Percentiles rank a stretch among this genome's conserved stretches.
Conservation (phyloP, 2,329 filamentous ascomycete species). For the Pseudocercospora macadamiae region DNA sequence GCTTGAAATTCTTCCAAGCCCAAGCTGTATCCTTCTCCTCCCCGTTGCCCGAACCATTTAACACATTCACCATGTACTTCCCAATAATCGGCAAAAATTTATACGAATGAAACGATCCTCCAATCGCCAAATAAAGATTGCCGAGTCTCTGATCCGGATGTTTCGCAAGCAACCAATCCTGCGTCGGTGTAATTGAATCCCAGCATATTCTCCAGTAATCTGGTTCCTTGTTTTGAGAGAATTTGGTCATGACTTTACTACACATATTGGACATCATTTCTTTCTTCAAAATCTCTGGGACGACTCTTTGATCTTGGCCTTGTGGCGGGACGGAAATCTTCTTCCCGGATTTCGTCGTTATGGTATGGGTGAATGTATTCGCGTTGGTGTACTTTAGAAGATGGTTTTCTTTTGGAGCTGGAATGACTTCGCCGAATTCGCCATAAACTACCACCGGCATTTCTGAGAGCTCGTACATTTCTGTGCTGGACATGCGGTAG, state of each 20-base stretch:
- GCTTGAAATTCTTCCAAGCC: slow-evolving; percentile 21
- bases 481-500: slow-evolving; percentile 55
- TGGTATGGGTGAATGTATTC: slow-evolving; percentile 57
- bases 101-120: slow-evolving; percentile 63
- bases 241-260: slow-evolving; percentile 38
- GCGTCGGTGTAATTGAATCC: slow-evolving; percentile 64
- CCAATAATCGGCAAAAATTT: slow-evolving; percentile 62
- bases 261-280: slow-evolving; percentile 22
- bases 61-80: slow-evolving; percentile 57
- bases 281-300: slow-evolving; percentile 19
- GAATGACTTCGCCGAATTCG: slow-evolving; percentile 51
- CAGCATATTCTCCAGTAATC: slow-evolving; percentile 55
- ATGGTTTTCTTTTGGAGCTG: slow-evolving; percentile 50
- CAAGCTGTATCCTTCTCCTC: slow-evolving; percentile 39
- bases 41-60: slow-evolving; percentile 41
- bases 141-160: slow-evolving; percentile 53
- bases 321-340: slow-evolving; percentile 55
- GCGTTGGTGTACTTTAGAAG: slow-evolving; percentile 66
- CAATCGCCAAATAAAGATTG: slow-evolving; percentile 63
- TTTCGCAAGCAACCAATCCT: slow-evolving; percentile 62
- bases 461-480: slow-evolving; percentile 51
- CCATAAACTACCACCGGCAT: slow-evolving; percentile 60
- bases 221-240: slow-evolving; percentile 37
- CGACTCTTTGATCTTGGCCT: slow-evolving; percentile 16
- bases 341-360: slow-evolving; percentile 52